Base-by-base conservation (phyloP, 192 early-diverging fungal species). In the Entomortierella parvispora region DNA sequence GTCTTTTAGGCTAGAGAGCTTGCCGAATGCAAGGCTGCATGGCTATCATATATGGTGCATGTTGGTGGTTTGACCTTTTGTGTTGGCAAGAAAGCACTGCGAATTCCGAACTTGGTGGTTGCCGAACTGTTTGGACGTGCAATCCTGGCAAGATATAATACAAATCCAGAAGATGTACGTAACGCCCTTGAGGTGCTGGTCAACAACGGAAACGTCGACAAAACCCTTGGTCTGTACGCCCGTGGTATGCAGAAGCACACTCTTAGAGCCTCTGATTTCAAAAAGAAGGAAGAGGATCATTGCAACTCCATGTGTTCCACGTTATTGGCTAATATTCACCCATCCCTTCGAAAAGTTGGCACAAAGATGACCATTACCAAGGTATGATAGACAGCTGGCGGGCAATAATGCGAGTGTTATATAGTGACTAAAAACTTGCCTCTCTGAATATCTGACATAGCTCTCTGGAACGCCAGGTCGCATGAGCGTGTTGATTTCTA, bases 41-140 rank as follows among this genome's bases (percentile, higher is more conserved):
- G 74, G 74, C 47, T 77, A 59, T 68, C 59, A 8, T 77, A 34
- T 37, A 77, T 77, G 72, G 59, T 63, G 23, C 61, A 68, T 49
- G 23, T 64, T 37, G 59, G 74, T 56, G 66, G 75, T 46, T 47
- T 69, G 34, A 69, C 47, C 5, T 69, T 64, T 69, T 63, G 55
- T 55, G 46, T 64, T 33, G 37, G 62, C 32, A 69, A 79, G 68
- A 65, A 63, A 56, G 62, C 48, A 49, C 62, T 69, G 29, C 42
- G 49, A 23, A 70, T 79, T 64, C 43, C 76, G 51, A 79, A 65
- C 40, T 46, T 78, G 61, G 66, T 69, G 53, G 66, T 28, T 53
- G 66, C 67, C 1, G 61, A 63, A 18, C 58, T 59, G 58, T 69
- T 78, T 46, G 52, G 55, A 32, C 62, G 48, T 3, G 60, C 66